phyloP scores from a whole-genome alignment of 2,329 filamentous ascomycete genomes.

The Arthrinium phaeospermum region DNA sequence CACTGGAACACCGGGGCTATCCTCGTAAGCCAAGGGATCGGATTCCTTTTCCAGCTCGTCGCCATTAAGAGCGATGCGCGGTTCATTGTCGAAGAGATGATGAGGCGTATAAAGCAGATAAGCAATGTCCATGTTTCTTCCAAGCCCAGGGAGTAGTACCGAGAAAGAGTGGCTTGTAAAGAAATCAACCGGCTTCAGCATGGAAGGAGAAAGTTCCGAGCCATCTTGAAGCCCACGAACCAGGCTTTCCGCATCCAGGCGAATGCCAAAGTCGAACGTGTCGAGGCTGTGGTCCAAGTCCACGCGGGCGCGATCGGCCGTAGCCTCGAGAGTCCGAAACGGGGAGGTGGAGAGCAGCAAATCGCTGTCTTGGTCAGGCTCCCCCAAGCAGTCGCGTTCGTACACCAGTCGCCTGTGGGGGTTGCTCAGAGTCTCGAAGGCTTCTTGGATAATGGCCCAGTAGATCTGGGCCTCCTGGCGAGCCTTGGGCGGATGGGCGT shows the following conservation, averaged over 20 bases:
- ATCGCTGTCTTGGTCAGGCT: constrained; percentile 11
- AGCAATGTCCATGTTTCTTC: not conserved
- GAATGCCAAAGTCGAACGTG: not conserved
- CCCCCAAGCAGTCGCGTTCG: constrained; percentile 34
- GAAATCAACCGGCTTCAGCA: constrained; percentile 26
- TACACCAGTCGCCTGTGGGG: constrained; percentile 49
- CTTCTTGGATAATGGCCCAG: constrained; percentile 47
- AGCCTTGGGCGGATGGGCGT: constrained; percentile 46
- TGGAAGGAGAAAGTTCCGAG: not conserved
- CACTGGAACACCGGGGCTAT: not conserved
- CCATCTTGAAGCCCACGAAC: not conserved
- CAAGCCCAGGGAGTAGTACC: constrained; percentile 17
- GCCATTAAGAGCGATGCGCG: not conserved
- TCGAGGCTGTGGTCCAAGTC: not conserved
- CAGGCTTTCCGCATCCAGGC: not conserved
- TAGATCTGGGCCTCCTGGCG: constrained; percentile 47
- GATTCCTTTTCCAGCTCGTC: not conserved
- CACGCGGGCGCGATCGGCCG: not conserved
- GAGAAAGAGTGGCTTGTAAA: constrained; percentile 24
- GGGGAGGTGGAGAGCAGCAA: not conserved
- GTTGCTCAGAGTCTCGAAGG: constrained; percentile 55
- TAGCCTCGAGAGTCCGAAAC: constrained; percentile 8
- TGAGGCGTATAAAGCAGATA: not conserved
- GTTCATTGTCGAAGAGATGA: not conserved
- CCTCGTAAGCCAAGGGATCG: not conserved